These are phyloP conservation scores for Ascochyta lentis DNA, from an alignment of 2,329 filamentous ascomycete species.

Conservation along the genomic window DNA sequence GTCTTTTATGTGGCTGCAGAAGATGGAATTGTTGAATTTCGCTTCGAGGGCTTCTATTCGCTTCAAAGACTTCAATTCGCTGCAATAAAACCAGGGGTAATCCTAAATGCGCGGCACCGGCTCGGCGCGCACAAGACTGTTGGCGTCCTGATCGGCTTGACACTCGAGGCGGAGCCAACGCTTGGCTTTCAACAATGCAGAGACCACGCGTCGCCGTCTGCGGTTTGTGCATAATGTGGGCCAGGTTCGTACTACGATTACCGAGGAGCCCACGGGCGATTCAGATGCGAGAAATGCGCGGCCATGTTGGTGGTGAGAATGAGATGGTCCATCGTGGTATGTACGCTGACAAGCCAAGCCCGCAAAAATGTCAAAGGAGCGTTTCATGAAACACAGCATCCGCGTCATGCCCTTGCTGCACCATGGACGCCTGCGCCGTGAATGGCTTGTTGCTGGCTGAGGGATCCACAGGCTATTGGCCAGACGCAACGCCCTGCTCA, in stretches of 20 bases:
- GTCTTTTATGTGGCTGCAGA: constrained; percentile 19
- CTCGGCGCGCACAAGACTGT: constrained; percentile 34
- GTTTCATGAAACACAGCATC: constrained; percentile 37
- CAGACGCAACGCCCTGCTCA: constrained; percentile 30
- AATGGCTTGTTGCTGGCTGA: constrained; percentile 23
- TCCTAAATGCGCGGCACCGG: constrained; percentile 24
- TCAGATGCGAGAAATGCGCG: not conserved
- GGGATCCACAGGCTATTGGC: constrained; percentile 34
- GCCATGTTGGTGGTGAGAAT: constrained; percentile 10
- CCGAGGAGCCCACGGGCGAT: not conserved
- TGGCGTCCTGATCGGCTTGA: constrained; percentile 20
- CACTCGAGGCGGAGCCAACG: constrained; percentile 16
- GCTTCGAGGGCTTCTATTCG: constrained; percentile 9
- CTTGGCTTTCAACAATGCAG: constrained; percentile 27
- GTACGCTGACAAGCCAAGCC: constrained; percentile 16
- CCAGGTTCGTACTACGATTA: not conserved
- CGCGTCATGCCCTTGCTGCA: constrained; percentile 24
- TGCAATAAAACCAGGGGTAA: constrained; percentile 18
- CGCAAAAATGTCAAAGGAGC: constrained; percentile 14
- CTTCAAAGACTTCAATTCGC: constrained; percentile 20
- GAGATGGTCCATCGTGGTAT: constrained; percentile 1
- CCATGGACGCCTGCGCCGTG: constrained; percentile 25
- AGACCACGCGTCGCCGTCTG: constrained; percentile 23
- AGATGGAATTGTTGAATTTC: constrained; percentile 23
- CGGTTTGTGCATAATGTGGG: constrained; percentile 3